Conservation (phyloP, 2,329 filamentous ascomycete genomes). For the Scedosporium boydii region DNA sequence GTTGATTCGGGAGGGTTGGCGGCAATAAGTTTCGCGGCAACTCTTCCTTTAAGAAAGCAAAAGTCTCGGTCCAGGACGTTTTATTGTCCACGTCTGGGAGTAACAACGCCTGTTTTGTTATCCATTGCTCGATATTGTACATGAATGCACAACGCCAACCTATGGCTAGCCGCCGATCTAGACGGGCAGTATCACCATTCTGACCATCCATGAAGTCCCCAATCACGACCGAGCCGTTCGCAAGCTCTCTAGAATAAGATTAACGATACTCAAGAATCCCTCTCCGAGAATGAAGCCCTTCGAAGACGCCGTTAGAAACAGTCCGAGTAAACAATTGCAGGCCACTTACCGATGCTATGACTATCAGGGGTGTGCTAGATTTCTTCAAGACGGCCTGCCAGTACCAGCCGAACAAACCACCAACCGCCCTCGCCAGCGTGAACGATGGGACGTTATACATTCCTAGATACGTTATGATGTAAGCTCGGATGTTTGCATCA, state of each 20-base stretch:
- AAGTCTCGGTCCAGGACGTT: too few relatives aligned
- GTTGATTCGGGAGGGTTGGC: too few relatives aligned
- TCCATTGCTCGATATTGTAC: too few relatives aligned
- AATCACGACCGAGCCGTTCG: constrained; percentile 48
- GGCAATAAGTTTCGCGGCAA: too few relatives aligned
- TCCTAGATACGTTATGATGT: constrained; percentile 34
- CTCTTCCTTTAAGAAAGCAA: too few relatives aligned
- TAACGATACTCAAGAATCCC: constrained; percentile 84
- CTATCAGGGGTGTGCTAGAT: constrained; percentile 68
- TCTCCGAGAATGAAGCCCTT: constrained; percentile 85
- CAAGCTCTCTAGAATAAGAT: constrained; percentile 70
- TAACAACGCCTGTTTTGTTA: too few relatives aligned
- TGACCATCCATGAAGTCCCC: background rate
- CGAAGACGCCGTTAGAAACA: background rate
- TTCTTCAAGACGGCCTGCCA: constrained; percentile 51
- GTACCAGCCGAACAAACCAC: constrained; percentile 66
- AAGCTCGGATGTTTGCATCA: background rate
- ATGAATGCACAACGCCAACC: too few relatives aligned
- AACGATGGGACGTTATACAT: constrained; percentile 99
- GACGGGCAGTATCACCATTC: too few relatives aligned
- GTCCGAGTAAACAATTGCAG: background rate
- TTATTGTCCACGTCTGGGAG: too few relatives aligned
- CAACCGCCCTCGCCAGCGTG: constrained; percentile 77
- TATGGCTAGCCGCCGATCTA: too few relatives aligned
- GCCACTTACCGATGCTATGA: constrained; percentile 60